Evolutionary conservation across 169 alveolate species (phyloP).

Genomic region (Cryptosporidium sp.): DNA sequence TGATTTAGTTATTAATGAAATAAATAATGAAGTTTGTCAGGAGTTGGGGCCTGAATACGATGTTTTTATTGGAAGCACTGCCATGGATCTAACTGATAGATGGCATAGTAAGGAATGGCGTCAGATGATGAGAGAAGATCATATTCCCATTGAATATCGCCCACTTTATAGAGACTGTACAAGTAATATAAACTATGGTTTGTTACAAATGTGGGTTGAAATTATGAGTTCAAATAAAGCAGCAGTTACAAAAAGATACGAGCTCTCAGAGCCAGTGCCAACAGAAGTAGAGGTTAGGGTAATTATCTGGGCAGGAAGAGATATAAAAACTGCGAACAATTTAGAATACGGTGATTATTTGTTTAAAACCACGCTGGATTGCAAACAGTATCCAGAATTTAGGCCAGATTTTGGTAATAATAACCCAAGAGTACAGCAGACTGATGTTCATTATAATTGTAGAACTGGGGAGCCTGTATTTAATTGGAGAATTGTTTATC

Average conservation of each 20-base stretch:
- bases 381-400: slow-evolving; percentile 85
- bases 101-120: slow-evolving; percentile 92
- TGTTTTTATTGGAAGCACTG: slow-evolving; percentile 87
- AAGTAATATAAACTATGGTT: slow-evolving; percentile 77
- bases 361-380: slow-evolving; percentile 84
- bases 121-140: slow-evolving; percentile 85
- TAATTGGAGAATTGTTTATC: slow-evolving; percentile 92
- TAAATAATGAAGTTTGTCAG: slow-evolving; percentile 76
- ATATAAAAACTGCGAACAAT: slow-evolving; percentile 73
- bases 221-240: slow-evolving; percentile 83
- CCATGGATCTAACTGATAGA: slow-evolving; percentile 88
- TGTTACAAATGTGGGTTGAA: slow-evolving; percentile 87
- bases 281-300: slow-evolving; percentile 86
- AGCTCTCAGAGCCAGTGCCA: slow-evolving; percentile 83
- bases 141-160: slow-evolving; percentile 88
- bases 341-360: slow-evolving; percentile 64
- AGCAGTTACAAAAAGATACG: slow-evolving; percentile 82
- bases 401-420: slow-evolving; percentile 76
- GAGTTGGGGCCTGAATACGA: slow-evolving; percentile 82
- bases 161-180: slow-evolving; percentile 79
- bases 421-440: slow-evolving; percentile 83
- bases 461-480: slow-evolving; percentile 88
- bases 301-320: slow-evolving; percentile 80
- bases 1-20: slow-evolving; percentile 52
- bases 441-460: slow-evolving; percentile 92